Conservation (phyloP, 2,329 filamentous ascomycete species). For the Lachnellula suecica region DNA sequence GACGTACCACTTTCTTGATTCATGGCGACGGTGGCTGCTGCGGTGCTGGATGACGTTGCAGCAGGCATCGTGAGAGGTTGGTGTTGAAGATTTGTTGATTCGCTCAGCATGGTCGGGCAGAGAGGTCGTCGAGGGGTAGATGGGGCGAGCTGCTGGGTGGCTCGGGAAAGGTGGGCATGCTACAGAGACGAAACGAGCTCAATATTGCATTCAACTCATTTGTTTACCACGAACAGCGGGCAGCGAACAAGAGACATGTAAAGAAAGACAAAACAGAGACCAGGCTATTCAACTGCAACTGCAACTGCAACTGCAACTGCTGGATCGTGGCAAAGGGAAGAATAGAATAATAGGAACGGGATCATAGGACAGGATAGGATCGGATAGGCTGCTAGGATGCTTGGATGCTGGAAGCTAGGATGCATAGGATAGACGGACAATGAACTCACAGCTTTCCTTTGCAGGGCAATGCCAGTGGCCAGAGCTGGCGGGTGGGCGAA, state of each 20-base stretch:
- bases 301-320: too few relatives aligned
- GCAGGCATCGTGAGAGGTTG: constrained; percentile 30
- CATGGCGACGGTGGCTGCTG: constrained; percentile 25
- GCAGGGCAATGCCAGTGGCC: constrained; percentile 17
- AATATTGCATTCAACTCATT: constrained; percentile 19
- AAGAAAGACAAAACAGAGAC: background rate
- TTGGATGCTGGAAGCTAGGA: background rate
- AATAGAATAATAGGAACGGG: background rate
- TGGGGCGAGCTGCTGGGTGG: constrained; percentile 17
- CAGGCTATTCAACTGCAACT: too few relatives aligned
- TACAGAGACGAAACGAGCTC: constrained; percentile 16
- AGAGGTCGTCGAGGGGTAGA: constrained; percentile 12
- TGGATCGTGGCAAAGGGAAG: background rate
- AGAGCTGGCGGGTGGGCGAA: constrained; percentile 24
- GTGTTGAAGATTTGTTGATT: constrained; percentile 24
- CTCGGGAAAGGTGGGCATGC: constrained; percentile 23
- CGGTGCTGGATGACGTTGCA: constrained; percentile 28
- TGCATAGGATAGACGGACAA: constrained; percentile 20
- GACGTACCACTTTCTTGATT: constrained; percentile 32
- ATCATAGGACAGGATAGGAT: constrained; percentile 9
- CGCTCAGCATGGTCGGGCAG: constrained; percentile 25
- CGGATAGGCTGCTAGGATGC: background rate
- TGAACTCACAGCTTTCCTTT: constrained; percentile 23
- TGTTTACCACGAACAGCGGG: background rate
- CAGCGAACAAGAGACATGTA: background rate